phyloP scores from a whole-genome alignment of 1,284 basidiomycete genomes.

The Cystobasidiaceae sp. region DNA sequence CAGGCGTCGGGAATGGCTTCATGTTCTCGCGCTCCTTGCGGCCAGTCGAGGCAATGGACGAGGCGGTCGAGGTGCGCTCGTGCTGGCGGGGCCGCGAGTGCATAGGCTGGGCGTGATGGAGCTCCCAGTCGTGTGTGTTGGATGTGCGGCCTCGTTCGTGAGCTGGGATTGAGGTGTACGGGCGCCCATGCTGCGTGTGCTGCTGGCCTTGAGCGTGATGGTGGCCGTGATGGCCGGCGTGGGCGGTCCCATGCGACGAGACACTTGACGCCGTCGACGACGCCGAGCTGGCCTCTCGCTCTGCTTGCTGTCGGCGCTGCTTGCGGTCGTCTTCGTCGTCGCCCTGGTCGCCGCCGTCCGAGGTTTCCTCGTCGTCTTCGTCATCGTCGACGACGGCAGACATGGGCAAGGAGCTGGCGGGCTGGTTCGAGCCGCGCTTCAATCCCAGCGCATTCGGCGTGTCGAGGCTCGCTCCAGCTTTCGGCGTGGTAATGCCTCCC shows the following conservation, averaged over 20 bases:
- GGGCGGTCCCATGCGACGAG: neutral
- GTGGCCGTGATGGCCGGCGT: neutral
- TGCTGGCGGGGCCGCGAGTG: slow-evolving; percentile 16
- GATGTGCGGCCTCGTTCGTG: slow-evolving; percentile 9
- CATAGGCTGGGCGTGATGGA: slow-evolving; percentile 14
- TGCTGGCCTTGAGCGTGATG: neutral
- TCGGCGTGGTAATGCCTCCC: neutral
- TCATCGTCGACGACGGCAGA: neutral
- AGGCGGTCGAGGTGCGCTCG: slow-evolving; percentile 18
- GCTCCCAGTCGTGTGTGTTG: neutral
- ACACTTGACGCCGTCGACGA: neutral
- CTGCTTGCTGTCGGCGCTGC: neutral
- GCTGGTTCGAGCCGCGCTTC: too few species aligned
- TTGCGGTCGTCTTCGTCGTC: slow-evolving; percentile 3
- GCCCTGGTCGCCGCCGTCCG: slow-evolving; percentile 7
- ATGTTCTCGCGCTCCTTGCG: slow-evolving; percentile 24
- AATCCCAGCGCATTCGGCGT: slow-evolving; percentile 2
- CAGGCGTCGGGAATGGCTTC: slow-evolving; percentile 42
- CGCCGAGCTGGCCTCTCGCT: neutral
- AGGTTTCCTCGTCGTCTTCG: slow-evolving; percentile 5
- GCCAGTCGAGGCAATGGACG: slow-evolving; percentile 1
- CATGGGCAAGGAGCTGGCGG: too few species aligned
- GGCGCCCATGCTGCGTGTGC: too few species aligned
- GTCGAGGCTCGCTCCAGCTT: neutral
- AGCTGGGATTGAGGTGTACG: neutral